Conservation (phyloP, 257 asterid species). For the Solanum peruvianum region DNA sequence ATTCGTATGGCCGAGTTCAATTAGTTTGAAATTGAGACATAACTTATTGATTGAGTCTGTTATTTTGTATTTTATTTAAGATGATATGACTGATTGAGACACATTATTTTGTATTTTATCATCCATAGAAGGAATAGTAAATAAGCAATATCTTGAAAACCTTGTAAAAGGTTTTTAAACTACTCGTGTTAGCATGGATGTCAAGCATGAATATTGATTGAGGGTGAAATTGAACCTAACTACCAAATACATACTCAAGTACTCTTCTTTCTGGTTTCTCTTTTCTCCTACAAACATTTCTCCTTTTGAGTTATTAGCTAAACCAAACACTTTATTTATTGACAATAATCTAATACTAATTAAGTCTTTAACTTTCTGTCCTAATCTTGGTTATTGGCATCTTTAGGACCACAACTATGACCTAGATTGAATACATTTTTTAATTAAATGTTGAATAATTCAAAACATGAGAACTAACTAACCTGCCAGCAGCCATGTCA, state of each 20-base stretch:
- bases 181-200: neutral
- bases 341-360: neutral
- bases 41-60: neutral
- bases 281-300: neutral
- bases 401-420: neutral
- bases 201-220: neutral
- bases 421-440: neutral
- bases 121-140: neutral
- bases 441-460: neutral
- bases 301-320: constrained; percentile 10
- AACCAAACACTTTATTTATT: neutral
- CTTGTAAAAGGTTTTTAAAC: neutral
- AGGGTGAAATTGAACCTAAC: neutral
- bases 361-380: neutral
- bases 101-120: neutral
- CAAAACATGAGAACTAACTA: constrained; percentile 11
- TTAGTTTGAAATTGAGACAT: neutral
- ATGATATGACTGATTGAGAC: neutral
- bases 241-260: neutral
- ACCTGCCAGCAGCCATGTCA: constrained; percentile 67
- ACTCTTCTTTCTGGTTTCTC: constrained; percentile 4
- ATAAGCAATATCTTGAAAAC: neutral
- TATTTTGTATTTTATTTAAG: neutral
- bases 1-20: neutral
- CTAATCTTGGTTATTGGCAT: neutral